Evolutionary conservation across 306 rosid species (phyloP).

Genomic region (Hippophae tibetana): DNA sequence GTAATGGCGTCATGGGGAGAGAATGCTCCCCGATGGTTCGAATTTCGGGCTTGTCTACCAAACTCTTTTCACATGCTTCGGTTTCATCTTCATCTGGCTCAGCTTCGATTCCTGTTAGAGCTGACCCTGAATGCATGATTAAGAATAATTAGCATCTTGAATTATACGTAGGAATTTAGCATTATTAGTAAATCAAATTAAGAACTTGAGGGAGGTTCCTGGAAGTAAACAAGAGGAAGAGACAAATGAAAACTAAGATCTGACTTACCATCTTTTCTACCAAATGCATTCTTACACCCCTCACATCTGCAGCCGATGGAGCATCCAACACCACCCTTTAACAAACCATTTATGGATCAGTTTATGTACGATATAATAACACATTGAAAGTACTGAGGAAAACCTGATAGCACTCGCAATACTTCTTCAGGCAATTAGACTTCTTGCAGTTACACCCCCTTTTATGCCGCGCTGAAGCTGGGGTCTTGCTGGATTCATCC

Average conservation of each 20-base stretch:
- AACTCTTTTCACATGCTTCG: conserved; percentile 39
- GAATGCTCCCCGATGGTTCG: conserved; percentile 45
- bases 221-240: not conserved
- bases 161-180: too few relatives aligned
- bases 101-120: conserved; percentile 34
- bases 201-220: not conserved
- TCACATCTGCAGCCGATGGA: conserved; percentile 22
- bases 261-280: conserved; percentile 17
- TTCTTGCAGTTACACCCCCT: conserved; percentile 30
- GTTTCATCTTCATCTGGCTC: conserved; percentile 67
- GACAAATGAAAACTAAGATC: not conserved
- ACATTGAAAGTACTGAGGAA: not conserved
- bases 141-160: too few relatives aligned
- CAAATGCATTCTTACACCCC: conserved; percentile 23
- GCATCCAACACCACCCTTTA: conserved; percentile 27
- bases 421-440: conserved; percentile 26
- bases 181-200: too few relatives aligned
- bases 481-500: conserved; percentile 17
- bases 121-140: conserved; percentile 33
- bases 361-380: not conserved
- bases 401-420: conserved; percentile 31
- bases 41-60: conserved; percentile 37
- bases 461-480: conserved; percentile 27
- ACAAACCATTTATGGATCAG: too few relatives aligned
- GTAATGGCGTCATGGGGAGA: conserved; percentile 51